Evolutionary conservation across 1,284 basidiomycete species (phyloP).

Genomic region (Blastosporella zonata): DNA sequence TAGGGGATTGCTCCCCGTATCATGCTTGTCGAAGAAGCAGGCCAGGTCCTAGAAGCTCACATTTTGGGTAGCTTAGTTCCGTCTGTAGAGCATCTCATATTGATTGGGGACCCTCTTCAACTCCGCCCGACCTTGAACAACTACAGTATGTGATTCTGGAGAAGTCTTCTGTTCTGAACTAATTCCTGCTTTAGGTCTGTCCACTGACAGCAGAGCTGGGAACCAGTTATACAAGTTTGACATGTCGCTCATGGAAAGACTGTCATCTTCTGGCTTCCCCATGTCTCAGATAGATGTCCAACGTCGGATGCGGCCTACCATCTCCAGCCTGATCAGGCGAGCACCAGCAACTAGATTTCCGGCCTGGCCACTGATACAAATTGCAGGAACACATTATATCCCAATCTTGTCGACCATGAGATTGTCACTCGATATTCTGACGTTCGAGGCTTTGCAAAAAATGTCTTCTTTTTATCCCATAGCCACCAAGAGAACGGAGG

Average conservation of each 20-base stretch:
- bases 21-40: conserved; percentile 68
- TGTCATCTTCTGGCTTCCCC: conserved; percentile 44
- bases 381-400: conserved; percentile 57
- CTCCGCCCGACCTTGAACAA: conserved; percentile 65
- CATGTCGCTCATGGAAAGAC: conserved; percentile 61
- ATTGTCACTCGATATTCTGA: conserved; percentile 46
- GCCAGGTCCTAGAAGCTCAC: conserved; percentile 76
- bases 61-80: conserved; percentile 59
- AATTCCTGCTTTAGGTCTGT: conserved; percentile 37
- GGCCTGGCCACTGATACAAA: neutral
- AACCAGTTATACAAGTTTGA: conserved; percentile 53
- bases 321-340: conserved; percentile 38
- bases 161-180: neutral
- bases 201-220: conserved; percentile 50
- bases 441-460: conserved; percentile 54
- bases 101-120: conserved; percentile 71
- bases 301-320: conserved; percentile 56
- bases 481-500: conserved; percentile 49
- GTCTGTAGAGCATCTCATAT: conserved; percentile 60
- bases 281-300: conserved; percentile 63
- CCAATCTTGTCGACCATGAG: conserved; percentile 53
- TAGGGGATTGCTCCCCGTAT: conserved; percentile 54
- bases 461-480: conserved; percentile 62
- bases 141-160: conserved; percentile 44
- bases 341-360: neutral